Evolutionary conservation across 495 filamentous ascomycete genomes (phyloP), one percentile per base, ranked within the genome.

Genomic region (Neohortaea acidophila): DNA sequence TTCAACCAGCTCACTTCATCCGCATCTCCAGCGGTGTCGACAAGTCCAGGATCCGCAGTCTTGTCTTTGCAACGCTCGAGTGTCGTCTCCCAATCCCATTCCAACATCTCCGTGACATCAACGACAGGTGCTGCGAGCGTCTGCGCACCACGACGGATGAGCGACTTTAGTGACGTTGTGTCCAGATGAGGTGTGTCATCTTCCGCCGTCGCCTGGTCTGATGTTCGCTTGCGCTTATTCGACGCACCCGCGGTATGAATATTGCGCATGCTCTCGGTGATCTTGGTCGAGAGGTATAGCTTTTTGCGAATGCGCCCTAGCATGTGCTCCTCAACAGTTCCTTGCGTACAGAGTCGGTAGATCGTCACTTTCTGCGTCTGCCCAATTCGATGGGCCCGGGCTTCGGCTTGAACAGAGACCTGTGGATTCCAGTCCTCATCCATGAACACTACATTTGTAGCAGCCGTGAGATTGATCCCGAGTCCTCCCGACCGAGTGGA

Each of bases 351-450:
- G 0, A 76, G 52, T 33, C 71, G 68, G 47, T 75, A 77, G 2
- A 77, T 56, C 0, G 64, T 68, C 0, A 77, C 72, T 17, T 66
- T 64, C 20, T 66, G 59, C 0, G 55, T 67, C 49, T 77, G 73
- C 0, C 73, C 73, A 25, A 77, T 72, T 0, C 73, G 56, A 45
- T 76, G 70, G 1, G 70, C 70, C 9, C 73, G 59, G 17, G 72
- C 66, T 45, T 75, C 70, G 0, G 73, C 73, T 43, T 77, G 73
- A 2, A 69, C 44, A 38, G 63, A 73, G 8, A 73, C 59, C 43
- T 77, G 74, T 0, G 75, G 76, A 27, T 79, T 79, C 72, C 72
- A 79, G 42, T 79, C 73, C 24, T 71, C 65, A 27, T 81, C 76
- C 2, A 79, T 51, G 47, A 81, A 73, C 12, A 79, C 59, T 1